Evolutionary conservation across 805 yeast genomes (phyloP), one percentile per base, ranked within the genome.

Genomic region (Starmerella potacharoeniae): DNA sequence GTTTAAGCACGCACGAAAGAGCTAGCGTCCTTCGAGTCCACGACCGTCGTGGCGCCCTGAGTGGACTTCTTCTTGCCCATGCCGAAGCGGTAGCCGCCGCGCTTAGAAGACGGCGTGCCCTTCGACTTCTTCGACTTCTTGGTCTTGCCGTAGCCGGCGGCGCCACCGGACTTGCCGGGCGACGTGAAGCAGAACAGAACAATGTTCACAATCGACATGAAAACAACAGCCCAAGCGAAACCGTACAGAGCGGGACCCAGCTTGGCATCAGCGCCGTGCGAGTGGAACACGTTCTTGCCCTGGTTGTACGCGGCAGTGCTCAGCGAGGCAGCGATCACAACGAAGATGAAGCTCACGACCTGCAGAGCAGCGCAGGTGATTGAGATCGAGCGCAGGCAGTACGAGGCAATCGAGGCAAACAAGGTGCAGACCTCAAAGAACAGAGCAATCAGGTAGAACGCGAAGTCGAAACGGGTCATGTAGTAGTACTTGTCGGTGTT

Each of bases 81-180:
- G 22, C 65, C 64, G 56, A 62, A 62, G 37, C 52, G 37, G 62
- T 59, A 62, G 29, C 62, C 63, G n/a, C 62, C 63, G 14, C 58
- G 55, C 59, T 57, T 54, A 36, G 45, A 34, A 16, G 55, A 73
- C 88, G 60, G 95, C 93, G 45, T 95, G 87, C 71, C 73, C 89
- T 51, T 90, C 90, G 67, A 96, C 22, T 16, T 33, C 49, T 46
- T 46, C 97, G 22, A 76, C 49, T 34, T 30, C 91, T n/a, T 75
- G 88, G 65, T 90, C 93, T 37, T 77, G 95, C 65, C 78, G 45
- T 28, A 42, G 85, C 8, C 80, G 81, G 67, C 95, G 96, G 45
- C 96, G 96, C 36, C 40, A 96, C 60, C 76, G 89, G 58, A 84
- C 95, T 54, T 90, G 88, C 68, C 84, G 95, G 50, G 90, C 86